phyloP scores from a whole-genome alignment of 352 stramenopile species.

The Peronospora tabacina region DNA sequence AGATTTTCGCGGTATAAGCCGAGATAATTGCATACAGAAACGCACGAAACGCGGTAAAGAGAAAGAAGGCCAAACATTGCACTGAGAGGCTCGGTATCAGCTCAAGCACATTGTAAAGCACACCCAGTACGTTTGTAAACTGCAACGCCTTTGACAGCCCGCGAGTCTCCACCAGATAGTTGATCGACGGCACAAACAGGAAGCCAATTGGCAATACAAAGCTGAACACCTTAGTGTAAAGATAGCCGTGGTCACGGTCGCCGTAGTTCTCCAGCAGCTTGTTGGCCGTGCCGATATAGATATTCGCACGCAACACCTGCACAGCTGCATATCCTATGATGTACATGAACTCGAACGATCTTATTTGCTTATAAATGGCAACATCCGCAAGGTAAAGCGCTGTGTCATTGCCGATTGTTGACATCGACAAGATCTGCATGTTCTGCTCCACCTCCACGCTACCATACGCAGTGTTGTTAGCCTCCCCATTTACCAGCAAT shows the following conservation, averaged over 20 bases:
- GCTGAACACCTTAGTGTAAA: conserved; percentile 85
- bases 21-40: conserved; percentile 86
- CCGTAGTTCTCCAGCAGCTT: conserved; percentile 81
- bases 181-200: conserved; percentile 77
- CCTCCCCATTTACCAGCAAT: conserved; percentile 20
- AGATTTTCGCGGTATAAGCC: conserved; percentile 81
- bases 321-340: conserved; percentile 62
- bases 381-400: conserved; percentile 47
- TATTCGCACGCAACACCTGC: conserved; percentile 68
- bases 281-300: conserved; percentile 85
- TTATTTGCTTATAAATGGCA: conserved; percentile 49
- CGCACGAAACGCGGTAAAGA: conserved; percentile 78
- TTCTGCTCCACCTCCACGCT: conserved; percentile 19
- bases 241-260: conserved; percentile 44
- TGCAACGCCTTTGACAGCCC: conserved; percentile 59
- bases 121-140: conserved; percentile 63
- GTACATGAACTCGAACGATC: conserved; percentile 74
- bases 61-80: conserved; percentile 64
- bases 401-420: conserved; percentile 15
- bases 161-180: conserved; percentile 70
- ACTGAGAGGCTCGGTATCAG: conserved; percentile 57
- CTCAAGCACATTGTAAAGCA: conserved; percentile 66
- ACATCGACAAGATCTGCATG: conserved; percentile 5
- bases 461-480: conserved; percentile 22
- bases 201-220: conserved; percentile 79